Evolutionary conservation across 2,329 filamentous ascomycete genomes (phyloP).

Genomic region (Pseudopithomyces maydicus): DNA sequence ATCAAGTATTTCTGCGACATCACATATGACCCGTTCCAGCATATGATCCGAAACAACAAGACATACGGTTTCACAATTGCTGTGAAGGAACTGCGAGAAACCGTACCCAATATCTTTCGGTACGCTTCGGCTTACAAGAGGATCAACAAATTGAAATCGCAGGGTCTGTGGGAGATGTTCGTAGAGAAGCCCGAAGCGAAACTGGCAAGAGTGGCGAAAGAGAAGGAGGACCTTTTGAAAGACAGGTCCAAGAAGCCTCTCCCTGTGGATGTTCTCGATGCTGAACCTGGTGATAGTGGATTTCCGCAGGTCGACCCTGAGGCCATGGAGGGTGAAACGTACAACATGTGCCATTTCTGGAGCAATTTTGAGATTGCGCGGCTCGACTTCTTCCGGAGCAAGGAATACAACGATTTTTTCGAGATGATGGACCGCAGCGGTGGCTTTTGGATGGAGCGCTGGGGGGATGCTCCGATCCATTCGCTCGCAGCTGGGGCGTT

Average conservation of each 20-base stretch:
- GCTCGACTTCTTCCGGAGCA: slow-evolving; percentile 94
- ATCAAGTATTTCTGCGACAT: slow-evolving; percentile 99
- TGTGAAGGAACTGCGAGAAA: slow-evolving; percentile 96
- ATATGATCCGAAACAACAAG: slow-evolving; percentile 94
- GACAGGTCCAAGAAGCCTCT: slow-evolving; percentile 70
- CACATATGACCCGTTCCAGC: slow-evolving; percentile 95
- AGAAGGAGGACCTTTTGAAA: slow-evolving; percentile 61
- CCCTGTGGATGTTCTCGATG: slow-evolving; percentile 80
- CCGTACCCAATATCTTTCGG: slow-evolving; percentile 96
- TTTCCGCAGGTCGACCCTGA: slow-evolving; percentile 87
- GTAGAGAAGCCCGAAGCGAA: slow-evolving; percentile 73
- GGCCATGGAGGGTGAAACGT: slow-evolving; percentile 94
- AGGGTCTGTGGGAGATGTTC: slow-evolving; percentile 99
- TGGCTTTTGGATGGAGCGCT: slow-evolving; percentile 99
- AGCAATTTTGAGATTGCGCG: slow-evolving; percentile 98
- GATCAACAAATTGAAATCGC: slow-evolving; percentile 83
- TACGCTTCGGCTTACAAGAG: slow-evolving; percentile 99
- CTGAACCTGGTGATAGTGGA: slow-evolving; percentile 71
- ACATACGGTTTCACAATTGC: slow-evolving; percentile 99
- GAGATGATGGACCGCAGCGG: slow-evolving; percentile 98
- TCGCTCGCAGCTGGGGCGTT: slow-evolving; percentile 93
- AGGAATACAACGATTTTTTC: slow-evolving; percentile 97
- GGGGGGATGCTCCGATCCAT: slow-evolving; percentile 98
- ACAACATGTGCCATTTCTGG: slow-evolving; percentile 99
- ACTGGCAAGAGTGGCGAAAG: slow-evolving; percentile 39